A percentile compares a stretch with the other conserved stretches of the same genome.
Evolutionary conservation across 2,329 filamentous ascomycete genomes (phyloP).

Genomic region (Didymella glomerata): DNA sequence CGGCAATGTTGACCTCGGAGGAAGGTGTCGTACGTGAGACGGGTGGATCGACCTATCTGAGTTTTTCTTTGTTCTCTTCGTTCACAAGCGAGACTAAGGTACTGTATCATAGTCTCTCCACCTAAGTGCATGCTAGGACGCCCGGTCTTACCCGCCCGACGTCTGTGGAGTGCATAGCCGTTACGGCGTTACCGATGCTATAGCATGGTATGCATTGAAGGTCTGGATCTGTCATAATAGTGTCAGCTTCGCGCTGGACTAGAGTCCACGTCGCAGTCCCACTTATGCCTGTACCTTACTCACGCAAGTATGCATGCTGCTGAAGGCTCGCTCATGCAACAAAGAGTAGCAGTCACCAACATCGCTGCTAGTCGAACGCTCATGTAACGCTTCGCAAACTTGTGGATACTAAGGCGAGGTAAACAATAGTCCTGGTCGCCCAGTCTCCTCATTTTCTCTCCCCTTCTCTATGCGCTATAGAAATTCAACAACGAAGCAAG

Average conservation of each 20-base stretch:
- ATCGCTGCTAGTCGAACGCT: neutral
- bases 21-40: neutral
- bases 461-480: constrained; percentile 27
- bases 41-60: neutral
- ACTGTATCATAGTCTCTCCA: neutral
- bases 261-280: neutral
- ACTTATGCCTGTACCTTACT: neutral
- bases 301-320: neutral
- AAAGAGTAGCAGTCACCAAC: neutral
- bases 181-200: neutral
- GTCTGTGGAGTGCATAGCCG: neutral
- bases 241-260: neutral
- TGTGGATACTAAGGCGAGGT: neutral
- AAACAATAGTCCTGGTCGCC: neutral
- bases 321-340: neutral
- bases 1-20: neutral
- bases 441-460: neutral
- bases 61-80: neutral
- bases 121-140: neutral
- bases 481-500: constrained; percentile 34
- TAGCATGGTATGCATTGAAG: neutral
- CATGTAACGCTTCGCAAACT: neutral
- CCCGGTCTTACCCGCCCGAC: constrained; percentile 1
- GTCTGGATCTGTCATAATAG: neutral
- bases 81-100: neutral